Conservation (phyloP, 768 basidiomycete species). For the Pleurotus pulmonarius region DNA sequence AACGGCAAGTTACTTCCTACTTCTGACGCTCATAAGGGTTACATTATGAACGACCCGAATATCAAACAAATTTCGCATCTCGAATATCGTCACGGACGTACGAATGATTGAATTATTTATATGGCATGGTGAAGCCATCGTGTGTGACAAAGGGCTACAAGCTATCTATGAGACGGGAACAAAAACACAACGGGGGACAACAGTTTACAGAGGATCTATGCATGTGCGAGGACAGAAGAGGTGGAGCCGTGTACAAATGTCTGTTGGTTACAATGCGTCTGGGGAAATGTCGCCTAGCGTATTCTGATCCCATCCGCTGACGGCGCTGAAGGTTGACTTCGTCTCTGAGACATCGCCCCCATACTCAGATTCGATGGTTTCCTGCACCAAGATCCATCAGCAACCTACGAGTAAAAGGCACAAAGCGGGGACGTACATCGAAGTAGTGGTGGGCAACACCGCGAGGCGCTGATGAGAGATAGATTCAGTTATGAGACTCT, state of each 20-base stretch:
- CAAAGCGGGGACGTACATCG: constrained; percentile 54
- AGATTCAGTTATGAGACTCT: neutral
- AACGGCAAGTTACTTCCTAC: no score
- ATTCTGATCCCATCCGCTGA: constrained; percentile 40
- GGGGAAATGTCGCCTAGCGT: constrained; percentile 55
- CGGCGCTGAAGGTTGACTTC: constrained; percentile 31
- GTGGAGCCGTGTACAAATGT: neutral
- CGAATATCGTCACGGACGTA: no score
- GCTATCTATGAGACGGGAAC: no score
- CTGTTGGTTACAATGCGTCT: constrained; percentile 37
- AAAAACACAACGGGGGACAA: no score
- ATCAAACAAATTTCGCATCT: no score
- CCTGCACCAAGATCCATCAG: constrained; percentile 35
- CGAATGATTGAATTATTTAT: no score
- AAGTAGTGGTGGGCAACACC: constrained; percentile 91
- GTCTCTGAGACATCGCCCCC: constrained; percentile 52
- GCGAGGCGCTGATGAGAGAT: constrained; percentile 63
- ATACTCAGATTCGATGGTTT: constrained; percentile 69
- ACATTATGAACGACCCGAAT: no score
- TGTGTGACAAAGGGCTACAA: no score
- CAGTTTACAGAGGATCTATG: no score
- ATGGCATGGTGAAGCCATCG: no score
- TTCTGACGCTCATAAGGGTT: no score
- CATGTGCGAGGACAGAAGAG: neutral
- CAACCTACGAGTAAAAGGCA: neutral